Conservation (phyloP, 768 basidiomycete species). For the Lactarius evosmus region DNA sequence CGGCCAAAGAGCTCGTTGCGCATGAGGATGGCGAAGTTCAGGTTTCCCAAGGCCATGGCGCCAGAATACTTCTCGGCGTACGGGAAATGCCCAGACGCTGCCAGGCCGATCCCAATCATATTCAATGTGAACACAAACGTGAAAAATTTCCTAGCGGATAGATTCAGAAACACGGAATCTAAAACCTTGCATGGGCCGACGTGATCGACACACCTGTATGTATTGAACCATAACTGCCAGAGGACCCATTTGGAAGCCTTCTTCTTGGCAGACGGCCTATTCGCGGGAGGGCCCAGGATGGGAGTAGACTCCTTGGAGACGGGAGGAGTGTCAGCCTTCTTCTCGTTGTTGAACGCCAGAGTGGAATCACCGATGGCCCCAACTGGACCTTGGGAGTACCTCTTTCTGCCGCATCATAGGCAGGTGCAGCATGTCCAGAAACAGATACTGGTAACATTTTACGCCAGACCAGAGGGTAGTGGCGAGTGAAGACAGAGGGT, state of each 20-base stretch:
- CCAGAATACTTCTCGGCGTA: constrained; percentile 66
- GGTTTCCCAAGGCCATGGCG: constrained; percentile 71
- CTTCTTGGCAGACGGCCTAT: constrained; percentile 38
- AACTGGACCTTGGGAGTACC: constrained; percentile 29
- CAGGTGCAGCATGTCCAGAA: constrained; percentile 28
- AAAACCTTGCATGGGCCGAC: constrained; percentile 1
- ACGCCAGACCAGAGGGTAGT: neutral
- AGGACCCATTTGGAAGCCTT: constrained; percentile 57
- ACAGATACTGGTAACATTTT: constrained; percentile 29
- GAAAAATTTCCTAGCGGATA: constrained; percentile 42
- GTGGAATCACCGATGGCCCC: constrained; percentile 13
- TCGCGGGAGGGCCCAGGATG: constrained; percentile 31
- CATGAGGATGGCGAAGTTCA: constrained; percentile 69
- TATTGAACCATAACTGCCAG: constrained; percentile 74
- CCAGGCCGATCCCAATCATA: constrained; percentile 53
- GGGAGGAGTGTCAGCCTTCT: constrained; percentile 15
- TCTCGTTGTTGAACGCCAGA: constrained; percentile 26
- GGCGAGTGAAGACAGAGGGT: constrained; percentile 8
- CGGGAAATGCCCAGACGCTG: constrained; percentile 60
- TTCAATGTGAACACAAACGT: constrained; percentile 44
- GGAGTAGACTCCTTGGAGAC: constrained; percentile 37
- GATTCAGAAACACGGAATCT: constrained; percentile 6
- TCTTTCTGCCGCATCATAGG: constrained; percentile 35
- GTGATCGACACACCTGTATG: constrained; percentile 54
- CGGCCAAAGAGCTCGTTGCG: constrained; percentile 83